Evolutionary conservation across 208 protist species (phyloP), one percentile per base, ranked within the genome.

Genomic region (Crithidia fasciculata): DNA sequence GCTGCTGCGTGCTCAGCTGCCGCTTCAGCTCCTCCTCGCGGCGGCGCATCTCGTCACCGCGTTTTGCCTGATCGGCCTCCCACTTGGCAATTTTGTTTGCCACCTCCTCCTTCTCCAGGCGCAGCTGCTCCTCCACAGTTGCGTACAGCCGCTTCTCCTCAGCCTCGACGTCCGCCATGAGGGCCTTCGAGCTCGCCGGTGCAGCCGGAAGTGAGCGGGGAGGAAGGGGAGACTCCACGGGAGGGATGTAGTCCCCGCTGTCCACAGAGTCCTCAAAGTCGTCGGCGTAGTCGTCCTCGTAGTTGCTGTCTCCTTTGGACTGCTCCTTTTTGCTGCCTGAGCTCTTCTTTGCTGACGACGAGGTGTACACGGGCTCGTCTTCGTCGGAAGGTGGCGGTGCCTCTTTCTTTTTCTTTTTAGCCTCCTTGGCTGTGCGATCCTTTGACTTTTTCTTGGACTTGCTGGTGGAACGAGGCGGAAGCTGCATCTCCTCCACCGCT

Each of bases 201-300:
- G 55, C 19, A 2, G 55, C 12, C 8, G 69, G 44, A 10, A 47
- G 15, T 15, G 77, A 6, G 47, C 69, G 57, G 43, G 57, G 13
- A 5, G 64, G 52, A 8, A 74, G 69, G 9, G 76, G 61, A 16
- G 64, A 56, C 37, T 53, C 64, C 7, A 57, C 71, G 54, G 52
- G 67, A 41, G 52, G 74, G 55, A 79, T 85, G 59, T 86, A 81
- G 63, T 94, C 86, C 61, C 89, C 87, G 52, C 85, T 91, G 43
- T 88, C 85, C 18, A 74, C 36, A 28, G 61, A 57, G 43, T 72
- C 70, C 39, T 80, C 65, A 61, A 83, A 83, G 71, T 83, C 78
- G 60, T 87, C 82, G 58, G 73, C 74, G 72, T 87, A 81, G 67
- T 81, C 68, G 2, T 81, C 75, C 37, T 72, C 70, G 40, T 82